Conservation (phyloP, 805 yeast species). For the Ogataea zsoltii region DNA sequence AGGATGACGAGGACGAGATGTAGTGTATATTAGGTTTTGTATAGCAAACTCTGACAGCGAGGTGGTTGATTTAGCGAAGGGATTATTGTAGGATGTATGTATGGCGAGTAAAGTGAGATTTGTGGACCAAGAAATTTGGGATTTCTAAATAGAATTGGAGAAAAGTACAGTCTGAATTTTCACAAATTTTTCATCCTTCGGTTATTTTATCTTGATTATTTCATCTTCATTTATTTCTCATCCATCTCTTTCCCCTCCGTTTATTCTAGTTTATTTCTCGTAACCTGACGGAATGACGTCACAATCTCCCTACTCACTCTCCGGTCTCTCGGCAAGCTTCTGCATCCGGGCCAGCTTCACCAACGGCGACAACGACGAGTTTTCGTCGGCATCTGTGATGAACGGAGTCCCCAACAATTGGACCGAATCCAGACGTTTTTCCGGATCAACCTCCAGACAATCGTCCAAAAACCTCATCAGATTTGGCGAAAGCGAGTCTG, state of each 20-base stretch:
- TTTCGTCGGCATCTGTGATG: conserved; percentile 61
- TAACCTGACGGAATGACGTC: too few relatives aligned
- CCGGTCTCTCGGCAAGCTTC: conserved; percentile 40
- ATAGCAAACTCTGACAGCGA: background rate
- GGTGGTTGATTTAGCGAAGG: background rate
- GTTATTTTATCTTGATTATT: too few relatives aligned
- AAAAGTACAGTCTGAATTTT: too few relatives aligned
- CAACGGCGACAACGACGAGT: conserved; percentile 64
- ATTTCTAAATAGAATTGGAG: too few relatives aligned
- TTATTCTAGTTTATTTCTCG: too few relatives aligned
- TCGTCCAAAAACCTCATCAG: conserved; percentile 70
- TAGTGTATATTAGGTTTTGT: conserved; percentile 8
- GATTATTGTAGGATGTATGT: too few relatives aligned
- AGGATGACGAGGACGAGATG: conserved; percentile 21
- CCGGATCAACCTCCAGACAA: conserved; percentile 82
- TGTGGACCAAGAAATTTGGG: too few relatives aligned
- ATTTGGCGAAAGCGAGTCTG: conserved; percentile 69
- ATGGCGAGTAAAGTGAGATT: too few relatives aligned
- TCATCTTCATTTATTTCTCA: too few relatives aligned
- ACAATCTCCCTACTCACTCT: conserved; percentile 26
- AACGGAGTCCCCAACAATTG: conserved; percentile 70
- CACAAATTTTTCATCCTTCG: too few relatives aligned
- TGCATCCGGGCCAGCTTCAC: conserved; percentile 74
- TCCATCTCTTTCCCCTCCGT: too few relatives aligned
- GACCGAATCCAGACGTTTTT: conserved; percentile 74